Base-by-base conservation (phyloP, 306 rosid genomes). In the Quercus suber region DNA sequence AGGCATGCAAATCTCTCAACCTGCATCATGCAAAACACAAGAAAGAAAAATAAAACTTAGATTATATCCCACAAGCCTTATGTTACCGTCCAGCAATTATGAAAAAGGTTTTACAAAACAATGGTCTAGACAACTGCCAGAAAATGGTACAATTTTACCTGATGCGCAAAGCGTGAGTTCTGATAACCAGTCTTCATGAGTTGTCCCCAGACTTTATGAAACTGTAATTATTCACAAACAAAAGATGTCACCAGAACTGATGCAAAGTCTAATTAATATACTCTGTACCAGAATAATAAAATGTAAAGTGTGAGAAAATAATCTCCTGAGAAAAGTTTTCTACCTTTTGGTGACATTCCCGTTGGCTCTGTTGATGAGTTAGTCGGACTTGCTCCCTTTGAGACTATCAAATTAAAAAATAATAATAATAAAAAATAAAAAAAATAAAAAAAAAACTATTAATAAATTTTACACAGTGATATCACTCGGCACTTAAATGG, bases 91-190 rank as follows among this genome's bases (percentile, higher is more conserved):
- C 3, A 3, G 25, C 51, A 68, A 68, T 37, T 68, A 68, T 19
- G 37, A 17, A 23, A 31, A 67, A 18, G 43, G 51, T 33, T 21
- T 13, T 71, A 21, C n/a, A 45, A 51, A 43, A 70, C 45, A 70
- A 21, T 37, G 6, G 19, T 70, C 43, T 6, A 64, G 18, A 30
- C 14, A 17, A 19, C 35, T 5, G 33, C 55, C 25, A n/a, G 80
- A 69, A 53, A 19, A 30, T 74, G 78, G 75, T 67, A 35, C 30
- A 52, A 35, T 43, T 74, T 83, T 84, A 96, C 99, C 90, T 96
- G 99, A 90, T 96, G 98, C n/a, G 98, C 97, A 82, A 96, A 96
- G 74, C 97, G 95, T 55, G 99, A 96, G 87, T 93, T 96, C 88
- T 96, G 98, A 84, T 87, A 93, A 70, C 99, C 99, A 55, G 99